Percentiles rank a stretch among this genome's conserved stretches.
These are phyloP conservation scores for Solanum pimpinellifolium DNA, from an alignment of 257 asterid species.

Conservation along the genomic window DNA sequence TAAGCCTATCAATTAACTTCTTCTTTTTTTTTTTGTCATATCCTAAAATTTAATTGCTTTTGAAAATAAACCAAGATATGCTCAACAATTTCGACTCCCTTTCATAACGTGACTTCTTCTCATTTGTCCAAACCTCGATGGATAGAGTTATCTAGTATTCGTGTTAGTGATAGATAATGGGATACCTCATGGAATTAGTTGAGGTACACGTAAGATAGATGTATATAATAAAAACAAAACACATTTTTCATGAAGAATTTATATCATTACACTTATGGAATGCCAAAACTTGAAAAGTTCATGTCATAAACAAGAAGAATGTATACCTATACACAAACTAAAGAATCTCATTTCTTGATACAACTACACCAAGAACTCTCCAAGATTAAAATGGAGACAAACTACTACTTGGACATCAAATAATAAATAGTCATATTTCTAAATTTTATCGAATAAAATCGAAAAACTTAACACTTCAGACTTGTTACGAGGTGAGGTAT, in stretches of 20 bases:
- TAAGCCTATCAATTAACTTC: not conserved
- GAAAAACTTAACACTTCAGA: not conserved
- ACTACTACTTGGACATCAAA: not conserved
- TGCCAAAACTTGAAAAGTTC: not conserved
- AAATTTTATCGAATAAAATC: not conserved
- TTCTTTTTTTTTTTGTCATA: not conserved
- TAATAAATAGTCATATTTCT: not conserved
- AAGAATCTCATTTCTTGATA: not conserved
- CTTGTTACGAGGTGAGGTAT: conserved; percentile 17
- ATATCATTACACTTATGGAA: not conserved
- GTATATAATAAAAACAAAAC: not conserved
- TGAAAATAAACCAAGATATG: not conserved
- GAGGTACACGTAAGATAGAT: not conserved
- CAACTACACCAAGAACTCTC: not conserved
- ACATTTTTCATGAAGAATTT: not conserved
- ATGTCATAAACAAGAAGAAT: not conserved
- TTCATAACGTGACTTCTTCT: not conserved
- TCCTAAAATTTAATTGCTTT: not conserved
- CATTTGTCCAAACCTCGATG: not conserved
- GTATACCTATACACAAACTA: not conserved
- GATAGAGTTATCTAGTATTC: not conserved
- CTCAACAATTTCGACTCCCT: not conserved
- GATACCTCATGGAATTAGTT: not conserved
- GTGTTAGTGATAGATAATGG: not conserved
- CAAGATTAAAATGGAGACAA: not conserved